phyloP scores from a whole-genome alignment of 495 filamentous ascomycete genomes.

The Talaromyces wortmannii region DNA sequence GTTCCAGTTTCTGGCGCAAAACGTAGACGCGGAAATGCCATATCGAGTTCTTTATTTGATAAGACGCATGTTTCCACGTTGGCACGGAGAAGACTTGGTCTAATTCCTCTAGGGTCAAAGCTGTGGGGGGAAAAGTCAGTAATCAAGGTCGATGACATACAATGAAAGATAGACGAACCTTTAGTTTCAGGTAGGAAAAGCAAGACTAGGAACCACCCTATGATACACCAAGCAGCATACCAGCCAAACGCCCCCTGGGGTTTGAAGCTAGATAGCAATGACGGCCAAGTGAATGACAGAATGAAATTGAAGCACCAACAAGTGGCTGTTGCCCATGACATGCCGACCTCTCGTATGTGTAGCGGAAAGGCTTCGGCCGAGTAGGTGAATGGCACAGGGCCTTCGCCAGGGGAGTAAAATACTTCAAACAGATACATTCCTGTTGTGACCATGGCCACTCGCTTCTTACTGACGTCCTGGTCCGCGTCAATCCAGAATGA shows the following conservation, averaged over 20 bases:
- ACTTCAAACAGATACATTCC: slow-evolving; percentile 46
- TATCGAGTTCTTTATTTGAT: slow-evolving; percentile 37
- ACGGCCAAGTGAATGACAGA: slow-evolving; percentile 51
- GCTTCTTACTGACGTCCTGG: slow-evolving; percentile 18
- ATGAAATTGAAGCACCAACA: slow-evolving; percentile 47
- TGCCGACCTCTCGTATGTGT: slow-evolving; percentile 60
- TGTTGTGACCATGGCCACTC: slow-evolving; percentile 40
- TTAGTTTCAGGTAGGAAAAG: slow-evolving; percentile 54
- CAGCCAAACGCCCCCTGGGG: slow-evolving; percentile 54
- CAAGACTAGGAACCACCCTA: slow-evolving; percentile 50
- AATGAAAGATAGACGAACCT: slow-evolving; percentile 16
- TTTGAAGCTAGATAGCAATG: slow-evolving; percentile 38
- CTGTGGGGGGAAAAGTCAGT: slow-evolving; percentile 11
- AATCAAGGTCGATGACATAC: neutral
- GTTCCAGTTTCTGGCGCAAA: slow-evolving; percentile 38
- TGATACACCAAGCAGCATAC: slow-evolving; percentile 53
- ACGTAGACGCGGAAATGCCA: slow-evolving; percentile 49
- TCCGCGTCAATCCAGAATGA: slow-evolving; percentile 45
- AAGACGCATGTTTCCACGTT: slow-evolving; percentile 39
- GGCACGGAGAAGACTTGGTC: slow-evolving; percentile 48
- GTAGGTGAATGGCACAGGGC: slow-evolving; percentile 52
- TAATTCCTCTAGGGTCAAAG: slow-evolving; percentile 44
- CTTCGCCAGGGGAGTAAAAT: slow-evolving; percentile 50
- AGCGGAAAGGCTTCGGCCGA: slow-evolving; percentile 53
- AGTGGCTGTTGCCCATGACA: slow-evolving; percentile 54